Conservation (phyloP, 192 early-diverging fungal species). For the Backusella tarrabulga region DNA sequence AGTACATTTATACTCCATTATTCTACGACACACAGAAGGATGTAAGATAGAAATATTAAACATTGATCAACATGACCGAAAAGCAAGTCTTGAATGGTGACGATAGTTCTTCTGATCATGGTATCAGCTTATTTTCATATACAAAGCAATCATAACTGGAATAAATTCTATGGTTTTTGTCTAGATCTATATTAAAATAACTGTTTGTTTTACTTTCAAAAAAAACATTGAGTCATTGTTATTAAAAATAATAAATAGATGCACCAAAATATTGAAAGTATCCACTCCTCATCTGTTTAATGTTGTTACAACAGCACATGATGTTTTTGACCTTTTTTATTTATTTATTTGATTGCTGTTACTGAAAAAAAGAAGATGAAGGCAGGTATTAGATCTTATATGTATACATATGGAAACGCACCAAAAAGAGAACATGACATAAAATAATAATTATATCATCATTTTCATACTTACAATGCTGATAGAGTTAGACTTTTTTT, state of each 20-base stretch:
- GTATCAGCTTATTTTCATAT: background rate
- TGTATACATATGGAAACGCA: background rate
- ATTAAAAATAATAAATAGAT: background rate
- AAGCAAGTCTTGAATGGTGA: background rate
- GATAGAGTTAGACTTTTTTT: background rate
- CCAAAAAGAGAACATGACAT: background rate
- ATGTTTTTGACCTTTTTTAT: background rate
- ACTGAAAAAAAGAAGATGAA: background rate
- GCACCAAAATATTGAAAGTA: background rate
- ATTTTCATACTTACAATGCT: background rate
- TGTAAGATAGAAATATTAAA: too few relatives aligned
- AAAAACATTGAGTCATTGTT: background rate
- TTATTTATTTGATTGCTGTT: background rate
- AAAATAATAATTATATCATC: background rate
- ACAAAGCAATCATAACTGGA: background rate
- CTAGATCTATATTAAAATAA: too few relatives aligned
- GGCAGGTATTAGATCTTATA: background rate
- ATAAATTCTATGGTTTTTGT: background rate
- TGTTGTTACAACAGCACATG: background rate
- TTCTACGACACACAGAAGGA: too few relatives aligned
- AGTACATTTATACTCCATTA: background rate
- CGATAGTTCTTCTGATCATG: background rate
- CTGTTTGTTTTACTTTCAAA: background rate
- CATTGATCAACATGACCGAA: background rate
- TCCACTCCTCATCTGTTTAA: background rate